Base-by-base conservation (phyloP, 75 land plant species). In the Picea sitchensis region DNA sequence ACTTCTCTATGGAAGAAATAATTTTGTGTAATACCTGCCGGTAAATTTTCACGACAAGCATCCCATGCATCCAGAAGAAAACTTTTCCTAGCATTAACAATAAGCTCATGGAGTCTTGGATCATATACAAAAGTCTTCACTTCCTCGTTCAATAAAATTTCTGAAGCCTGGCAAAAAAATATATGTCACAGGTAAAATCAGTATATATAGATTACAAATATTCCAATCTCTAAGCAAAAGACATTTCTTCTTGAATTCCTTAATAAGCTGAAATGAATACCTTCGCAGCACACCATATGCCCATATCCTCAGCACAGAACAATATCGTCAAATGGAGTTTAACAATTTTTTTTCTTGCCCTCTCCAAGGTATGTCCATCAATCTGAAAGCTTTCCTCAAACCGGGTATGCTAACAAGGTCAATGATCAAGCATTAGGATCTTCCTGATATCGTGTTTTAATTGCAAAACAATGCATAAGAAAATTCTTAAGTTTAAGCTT, bases 231-330 rank as follows among this genome's bases (percentile, higher is more conserved):
- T 41, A 0, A 0, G 41, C 15, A 41, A 71, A 71, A 71, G 6
- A 41, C 8, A 41, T 5, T 71, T 41, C 12, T 41, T n/a, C 54
- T 41, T n/a, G 20, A 41, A 69, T 3, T 38, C 12, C 41, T 32
- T 20, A 20, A 41, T 20, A 23, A 18, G 5, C 14, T 31, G 8
- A 56, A 78, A 58, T 7, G 2, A 32, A 18, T 76, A 89, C 93
- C 93, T 91, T 86, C 44, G 80, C 58, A n/a, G 88, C 82, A 83
- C 87, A 72, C 93, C 89, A 89, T 44, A 89, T 34, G 23, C 93
- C 93, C 76, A 91, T 89, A 47, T 91, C 91, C 78, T 38, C 51
- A 38, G 90, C 60, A 81, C 93, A 91, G 79, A 34, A 87, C 15
- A 81, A 41, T 13, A 89, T 78, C 47, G 69, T 75, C 3, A 76